A percentile compares a stretch with the other conserved stretches of the same genome.
phyloP scores from a whole-genome alignment of 2,329 filamentous ascomycete species.

The Cercospora sp. region DNA sequence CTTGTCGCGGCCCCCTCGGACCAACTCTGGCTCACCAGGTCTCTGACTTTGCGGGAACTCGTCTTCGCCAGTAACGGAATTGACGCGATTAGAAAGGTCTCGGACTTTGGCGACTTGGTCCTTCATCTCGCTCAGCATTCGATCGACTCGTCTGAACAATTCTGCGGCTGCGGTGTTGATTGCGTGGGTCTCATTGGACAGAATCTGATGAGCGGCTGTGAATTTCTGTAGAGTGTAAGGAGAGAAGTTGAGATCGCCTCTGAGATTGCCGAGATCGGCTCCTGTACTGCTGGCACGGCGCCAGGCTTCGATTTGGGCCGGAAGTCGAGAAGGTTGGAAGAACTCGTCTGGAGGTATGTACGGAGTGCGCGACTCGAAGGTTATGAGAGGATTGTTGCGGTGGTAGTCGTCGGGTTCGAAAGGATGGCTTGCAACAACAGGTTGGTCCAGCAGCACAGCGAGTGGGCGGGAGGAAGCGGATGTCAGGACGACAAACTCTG shows the following conservation, averaged over 20 bases:
- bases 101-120: slow-evolving; percentile 67
- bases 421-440: slow-evolving; percentile 61
- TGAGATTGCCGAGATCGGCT: slow-evolving; percentile 55
- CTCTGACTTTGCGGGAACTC: slow-evolving; percentile 42
- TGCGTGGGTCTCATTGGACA: slow-evolving; percentile 67
- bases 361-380: slow-evolving; percentile 61
- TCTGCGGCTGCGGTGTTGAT: slow-evolving; percentile 70
- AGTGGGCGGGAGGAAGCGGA: slow-evolving; percentile 39
- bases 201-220: slow-evolving; percentile 69
- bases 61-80: slow-evolving; percentile 63
- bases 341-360: slow-evolving; percentile 56
- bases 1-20: slow-evolving; percentile 42
- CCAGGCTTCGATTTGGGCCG: slow-evolving; percentile 44
- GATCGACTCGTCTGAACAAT: slow-evolving; percentile 69
- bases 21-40: slow-evolving; percentile 39
- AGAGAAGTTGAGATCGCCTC: slow-evolving; percentile 68
- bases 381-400: slow-evolving; percentile 36
- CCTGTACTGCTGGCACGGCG: slow-evolving; percentile 22
- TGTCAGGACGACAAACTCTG: slow-evolving; percentile 60
- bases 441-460: slow-evolving; percentile 52
- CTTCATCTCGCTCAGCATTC: slow-evolving; percentile 65
- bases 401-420: slow-evolving; percentile 28
- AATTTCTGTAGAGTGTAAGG: slow-evolving; percentile 70
- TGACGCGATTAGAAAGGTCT: slow-evolving; percentile 65
- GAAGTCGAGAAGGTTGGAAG: slow-evolving; percentile 57